Percentiles rank a stretch among this genome's conserved stretches.
Conservation (phyloP, 495 filamentous ascomycete species). For the Penicillium atrosanguineum region DNA sequence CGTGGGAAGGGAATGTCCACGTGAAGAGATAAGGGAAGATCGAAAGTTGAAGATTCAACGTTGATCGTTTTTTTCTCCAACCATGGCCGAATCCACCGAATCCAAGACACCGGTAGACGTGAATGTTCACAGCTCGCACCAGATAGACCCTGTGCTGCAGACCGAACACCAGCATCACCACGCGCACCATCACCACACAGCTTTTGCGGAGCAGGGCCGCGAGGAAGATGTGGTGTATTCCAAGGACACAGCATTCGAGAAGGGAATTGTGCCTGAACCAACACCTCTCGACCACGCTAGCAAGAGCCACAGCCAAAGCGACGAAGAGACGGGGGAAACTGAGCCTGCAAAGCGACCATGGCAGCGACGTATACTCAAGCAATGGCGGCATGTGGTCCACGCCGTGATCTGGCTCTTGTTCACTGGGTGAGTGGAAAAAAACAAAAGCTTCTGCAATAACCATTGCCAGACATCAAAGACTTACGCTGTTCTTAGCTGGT, state of each 20-base stretch:
- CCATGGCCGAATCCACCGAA: slow-evolving; percentile 2
- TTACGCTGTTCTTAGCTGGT: slow-evolving; percentile 61
- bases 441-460: not conserved
- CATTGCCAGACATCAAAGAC: not conserved
- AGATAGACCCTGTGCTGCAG: slow-evolving; percentile 20
- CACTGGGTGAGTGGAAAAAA: slow-evolving; percentile 51
- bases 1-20: not conserved
- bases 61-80: not conserved
- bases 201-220: slow-evolving; percentile 41
- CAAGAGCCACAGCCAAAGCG: slow-evolving; percentile 32
- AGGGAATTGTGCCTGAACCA: slow-evolving; percentile 41
- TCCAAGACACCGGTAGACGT: not conserved
- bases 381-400: slow-evolving; percentile 44
- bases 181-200: slow-evolving; percentile 49
- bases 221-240: slow-evolving; percentile 50
- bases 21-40: not conserved
- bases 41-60: not conserved
- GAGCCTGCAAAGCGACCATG: slow-evolving; percentile 22
- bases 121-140: not conserved
- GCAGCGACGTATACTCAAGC: slow-evolving; percentile 25
- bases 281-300: slow-evolving; percentile 40
- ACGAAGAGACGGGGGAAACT: slow-evolving; percentile 28
- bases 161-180: slow-evolving; percentile 46
- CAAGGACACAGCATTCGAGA: slow-evolving; percentile 40
- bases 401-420: slow-evolving; percentile 54